Evolutionary conservation across 2,329 filamentous ascomycete species (phyloP).

Genomic region (Claviceps quebecensis): DNA sequence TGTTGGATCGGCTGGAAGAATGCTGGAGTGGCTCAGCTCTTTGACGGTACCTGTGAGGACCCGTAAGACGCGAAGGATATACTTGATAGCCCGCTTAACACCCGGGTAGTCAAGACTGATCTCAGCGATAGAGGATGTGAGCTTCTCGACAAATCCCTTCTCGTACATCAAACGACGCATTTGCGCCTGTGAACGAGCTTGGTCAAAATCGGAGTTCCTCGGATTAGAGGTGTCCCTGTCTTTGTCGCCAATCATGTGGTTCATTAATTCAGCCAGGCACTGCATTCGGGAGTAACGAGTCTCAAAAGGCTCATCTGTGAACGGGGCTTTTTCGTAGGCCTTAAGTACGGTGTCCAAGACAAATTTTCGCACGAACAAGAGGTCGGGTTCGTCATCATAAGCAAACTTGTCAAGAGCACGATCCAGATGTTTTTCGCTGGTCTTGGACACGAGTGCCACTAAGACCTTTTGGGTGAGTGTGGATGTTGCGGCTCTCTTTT

Average conservation of each 20-base stretch:
- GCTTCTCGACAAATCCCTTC: conserved; percentile 80
- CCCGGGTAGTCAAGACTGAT: conserved; percentile 90
- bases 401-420: conserved; percentile 43
- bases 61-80: conserved; percentile 81
- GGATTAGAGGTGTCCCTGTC: conserved; percentile 41
- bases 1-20: conserved; percentile 52
- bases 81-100: conserved; percentile 88
- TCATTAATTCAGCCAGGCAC: conserved; percentile 80
- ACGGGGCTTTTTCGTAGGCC: conserved; percentile 76
- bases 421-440: conserved; percentile 57
- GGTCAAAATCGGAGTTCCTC: conserved; percentile 24
- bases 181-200: conserved; percentile 57
- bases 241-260: conserved; percentile 75
- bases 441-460: conserved; percentile 77
- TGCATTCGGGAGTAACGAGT: conserved; percentile 78
- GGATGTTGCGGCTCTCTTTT: conserved; percentile 77
- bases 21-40: conserved; percentile 66
- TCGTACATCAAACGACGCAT: conserved; percentile 95
- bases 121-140: conserved; percentile 87
- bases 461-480: conserved; percentile 75
- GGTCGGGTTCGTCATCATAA: conserved; percentile 65
- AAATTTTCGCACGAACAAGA: conserved; percentile 87
- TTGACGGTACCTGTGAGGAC: conserved; percentile 79
- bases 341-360: conserved; percentile 87
- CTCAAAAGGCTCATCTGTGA: conserved; percentile 68